Evolutionary conservation across 1,284 basidiomycete species (phyloP), one percentile per base, ranked within the genome.

Genomic region (Hemileia vastatrix): DNA sequence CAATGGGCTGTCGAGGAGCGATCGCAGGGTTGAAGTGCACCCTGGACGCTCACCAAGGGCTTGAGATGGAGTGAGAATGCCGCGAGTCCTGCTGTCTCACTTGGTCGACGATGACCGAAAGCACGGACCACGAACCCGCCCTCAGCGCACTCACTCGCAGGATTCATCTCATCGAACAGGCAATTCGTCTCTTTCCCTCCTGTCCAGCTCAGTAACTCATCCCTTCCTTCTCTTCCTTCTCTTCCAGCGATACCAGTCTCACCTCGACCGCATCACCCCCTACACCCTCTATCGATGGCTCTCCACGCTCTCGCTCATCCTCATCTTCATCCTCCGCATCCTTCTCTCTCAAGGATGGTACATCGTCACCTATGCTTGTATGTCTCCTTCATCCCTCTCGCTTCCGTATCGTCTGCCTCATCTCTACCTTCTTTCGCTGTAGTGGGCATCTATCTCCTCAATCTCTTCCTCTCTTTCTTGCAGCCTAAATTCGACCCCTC

Each of bases 401-500:
- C n/a, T 9, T 31, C 23, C n/a, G 43, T 50, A 8, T 27, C 68
- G 84, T 82, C 0, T 24, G 24, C 63, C 9, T 6, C 21, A 2
- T 31, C 9, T 24, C 27, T n/a, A 13, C 24, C 19, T 48, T 13
- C 27, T 65, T 63, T 21, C 40, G 74, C 74, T 60, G 72, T 71
- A 9, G 68, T 74, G 44, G 71, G 72, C 63, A 75, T 75, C 68
- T 76, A 73, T 56, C 70, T 76, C 33, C 67, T 75, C 67, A 76
- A 79, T 77, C 77, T 93, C 57, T 83, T 92, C 44, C 80, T 91
- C 66, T 88, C 87, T 5, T 92, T 93, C 79, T 80, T 93, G 4
- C 88, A 90, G 78, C 90, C 91, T 44, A 89, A 86, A 76, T 98
- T 98, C 77, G 95, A 99, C 78, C 94, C 95, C 0, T 92, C 90